Conservation (phyloP, 2,329 filamentous ascomycete genomes). For the Trichoderma endophyticum region DNA sequence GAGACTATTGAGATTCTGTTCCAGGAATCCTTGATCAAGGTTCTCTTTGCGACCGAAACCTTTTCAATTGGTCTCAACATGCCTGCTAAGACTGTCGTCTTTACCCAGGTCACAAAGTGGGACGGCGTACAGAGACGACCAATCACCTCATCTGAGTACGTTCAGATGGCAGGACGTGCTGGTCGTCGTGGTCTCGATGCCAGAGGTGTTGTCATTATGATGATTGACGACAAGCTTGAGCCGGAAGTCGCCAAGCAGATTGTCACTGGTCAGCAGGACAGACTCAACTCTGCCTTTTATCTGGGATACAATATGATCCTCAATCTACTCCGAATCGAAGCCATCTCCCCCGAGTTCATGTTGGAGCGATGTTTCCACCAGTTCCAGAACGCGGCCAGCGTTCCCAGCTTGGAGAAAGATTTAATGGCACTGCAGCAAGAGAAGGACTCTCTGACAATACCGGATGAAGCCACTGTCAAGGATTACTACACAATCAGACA, state of each 20-base stretch:
- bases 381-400: slow-evolving; percentile 91
- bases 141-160: slow-evolving; percentile 91
- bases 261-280: slow-evolving; percentile 93
- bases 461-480: slow-evolving; percentile 83
- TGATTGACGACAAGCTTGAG: slow-evolving; percentile 96
- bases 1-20: slow-evolving; percentile 99
- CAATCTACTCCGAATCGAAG: slow-evolving; percentile 94
- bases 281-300: slow-evolving; percentile 95
- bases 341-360: slow-evolving; percentile 99
- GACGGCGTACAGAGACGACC: slow-evolving; percentile 79
- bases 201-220: slow-evolving; percentile 98
- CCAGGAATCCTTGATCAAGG: slow-evolving; percentile 96
- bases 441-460: slow-evolving; percentile 69
- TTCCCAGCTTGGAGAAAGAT: slow-evolving; percentile 79
- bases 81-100: slow-evolving; percentile 99
- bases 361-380: slow-evolving; percentile 97
- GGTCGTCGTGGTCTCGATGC: slow-evolving; percentile 96
- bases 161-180: slow-evolving; percentile 97
- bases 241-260: slow-evolving; percentile 91
- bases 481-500: slow-evolving; percentile 91
- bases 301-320: slow-evolving; percentile 99
- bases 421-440: slow-evolving; percentile 74
- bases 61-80: slow-evolving; percentile 99
- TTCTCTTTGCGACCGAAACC: slow-evolving; percentile 95
- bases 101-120: slow-evolving; percentile 93